Base-by-base conservation (phyloP, 1,284 basidiomycete genomes). In the Pseudozyma flocculosa region DNA sequence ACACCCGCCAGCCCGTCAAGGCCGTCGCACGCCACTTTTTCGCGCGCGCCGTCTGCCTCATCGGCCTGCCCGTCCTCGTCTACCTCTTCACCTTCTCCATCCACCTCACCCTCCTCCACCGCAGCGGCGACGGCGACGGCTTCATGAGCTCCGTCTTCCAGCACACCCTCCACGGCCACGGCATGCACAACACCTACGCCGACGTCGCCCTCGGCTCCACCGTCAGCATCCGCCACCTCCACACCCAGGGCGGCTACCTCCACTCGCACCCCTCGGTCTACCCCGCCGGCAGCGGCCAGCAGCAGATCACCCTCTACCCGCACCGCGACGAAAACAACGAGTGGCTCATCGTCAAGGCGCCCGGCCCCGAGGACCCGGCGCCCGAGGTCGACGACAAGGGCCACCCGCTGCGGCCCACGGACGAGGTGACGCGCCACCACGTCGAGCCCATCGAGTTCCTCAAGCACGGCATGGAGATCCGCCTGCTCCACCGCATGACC, bases 121-220 rank as follows among this genome's bases (percentile, higher is more conserved):
- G 87, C 78, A 89, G 89, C 2, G 95, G 95, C 30, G 92, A 96
- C 54, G 95, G 95, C 1, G 95, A 98, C 78, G 91, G 92, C 0
- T 98, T 98, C 80, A 98, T 99, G 95, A 93, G 89, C 81, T 90
- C 92, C 14, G 91, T 92, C 72, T 98, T 99, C 81, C 93, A 96
- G 79, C 93, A 97, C 76, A 96, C 93, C 0, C 83, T 99, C 9
- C 83, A 87, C n/a, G 92, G 92, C 9, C 87, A 88, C 52, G 85
- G 86, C 17, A 96, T 97, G 93, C 82, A 83, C 9, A 91, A 98
- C 79, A 98, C 94, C 0, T 94, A 82, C 78, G 59, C 74, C 86
- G 94, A 97, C 74, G 85, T 98, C 40, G 88, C 86, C 10, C 73
- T 93, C 61, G 94, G 93, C 21, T 96, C 92, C 1, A 82, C 83